These are phyloP conservation scores for Ophiosphaerella narmari DNA, from an alignment of 2,329 filamentous ascomycete genomes.

Conservation along the genomic window DNA sequence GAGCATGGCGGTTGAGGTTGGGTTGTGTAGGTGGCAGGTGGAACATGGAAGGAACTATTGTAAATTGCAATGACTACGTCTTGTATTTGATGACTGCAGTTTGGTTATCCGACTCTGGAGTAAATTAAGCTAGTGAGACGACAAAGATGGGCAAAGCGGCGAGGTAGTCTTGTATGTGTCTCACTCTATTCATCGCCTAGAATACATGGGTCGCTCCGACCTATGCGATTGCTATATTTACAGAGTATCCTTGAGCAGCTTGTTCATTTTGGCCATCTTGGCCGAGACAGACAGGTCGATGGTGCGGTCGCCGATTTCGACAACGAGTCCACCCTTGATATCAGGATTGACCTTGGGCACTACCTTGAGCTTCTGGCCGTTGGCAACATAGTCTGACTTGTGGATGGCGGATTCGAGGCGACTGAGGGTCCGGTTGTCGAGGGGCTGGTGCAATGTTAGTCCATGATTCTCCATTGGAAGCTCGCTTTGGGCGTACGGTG, in stretches of 20 bases:
- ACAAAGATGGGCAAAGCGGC: background rate
- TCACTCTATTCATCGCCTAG: constrained; percentile 35
- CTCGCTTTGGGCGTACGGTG: constrained; percentile 63
- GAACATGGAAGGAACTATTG: constrained; percentile 70
- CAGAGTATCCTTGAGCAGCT: constrained; percentile 94
- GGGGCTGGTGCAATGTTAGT: constrained; percentile 59
- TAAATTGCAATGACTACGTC: constrained; percentile 30
- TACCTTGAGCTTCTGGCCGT: constrained; percentile 98
- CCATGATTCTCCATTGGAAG: background rate
- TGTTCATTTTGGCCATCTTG: constrained; percentile 98
- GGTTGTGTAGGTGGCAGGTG: constrained; percentile 84
- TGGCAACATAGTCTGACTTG: constrained; percentile 86
- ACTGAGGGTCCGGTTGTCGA: constrained; percentile 83
- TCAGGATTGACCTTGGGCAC: constrained; percentile 94
- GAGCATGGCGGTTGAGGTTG: constrained; percentile 80
- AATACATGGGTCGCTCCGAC: constrained; percentile 36
- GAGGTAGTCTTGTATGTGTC: background rate
- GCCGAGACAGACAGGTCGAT: constrained; percentile 95
- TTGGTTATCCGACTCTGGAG: background rate
- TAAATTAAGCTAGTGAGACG: background rate
- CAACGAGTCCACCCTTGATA: constrained; percentile 88
- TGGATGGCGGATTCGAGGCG: constrained; percentile 85
- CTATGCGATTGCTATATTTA: constrained; percentile 63
- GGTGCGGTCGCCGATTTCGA: constrained; percentile 96
- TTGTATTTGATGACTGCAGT: too few species aligned